Percentiles rank a stretch among this genome's conserved stretches.
phyloP scores from a whole-genome alignment of 768 basidiomycete species.

The Tricholomella constricta region DNA sequence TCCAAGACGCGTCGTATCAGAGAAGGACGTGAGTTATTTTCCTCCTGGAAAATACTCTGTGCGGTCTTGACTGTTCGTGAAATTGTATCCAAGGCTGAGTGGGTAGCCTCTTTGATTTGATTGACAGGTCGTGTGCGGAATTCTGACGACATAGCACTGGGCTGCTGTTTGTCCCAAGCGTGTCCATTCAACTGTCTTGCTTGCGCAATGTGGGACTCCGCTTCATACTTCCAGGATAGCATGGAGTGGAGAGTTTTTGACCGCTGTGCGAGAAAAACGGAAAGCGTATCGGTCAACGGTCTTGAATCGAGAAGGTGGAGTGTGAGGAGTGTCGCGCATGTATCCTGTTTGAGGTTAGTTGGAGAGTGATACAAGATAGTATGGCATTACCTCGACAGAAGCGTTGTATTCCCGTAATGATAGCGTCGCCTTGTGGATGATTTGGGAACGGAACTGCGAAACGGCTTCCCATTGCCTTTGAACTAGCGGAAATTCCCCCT shows the following conservation, averaged over 20 bases:
- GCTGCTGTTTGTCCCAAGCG: conserved; percentile 22
- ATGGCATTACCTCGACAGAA: conserved; percentile 52
- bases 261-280: conserved; percentile 72
- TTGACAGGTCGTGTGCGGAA: conserved; percentile 40
- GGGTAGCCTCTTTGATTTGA: conserved; percentile 56
- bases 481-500: conserved; percentile 88
- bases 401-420: conserved; percentile 65
- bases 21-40: conserved; percentile 36
- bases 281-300: conserved; percentile 72
- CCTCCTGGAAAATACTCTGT: conserved; percentile 56
- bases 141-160: conserved; percentile 13
- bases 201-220: conserved; percentile 5
- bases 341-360: conserved; percentile 46
- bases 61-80: conserved; percentile 59
- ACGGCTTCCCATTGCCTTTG: conserved; percentile 94
- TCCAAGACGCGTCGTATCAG: conserved; percentile 60
- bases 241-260: conserved; percentile 54
- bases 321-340: conserved; percentile 77
- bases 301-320: conserved; percentile 89
- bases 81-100: conserved; percentile 54
- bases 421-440: conserved; percentile 83
- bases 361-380: not conserved
- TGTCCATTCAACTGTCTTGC: conserved; percentile 36
- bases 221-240: conserved; percentile 36
- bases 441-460: conserved; percentile 84